A percentile compares a stretch with the other conserved stretches of the same genome.
Conservation (phyloP, 2,329 filamentous ascomycete species). For the Cytospora mali region DNA sequence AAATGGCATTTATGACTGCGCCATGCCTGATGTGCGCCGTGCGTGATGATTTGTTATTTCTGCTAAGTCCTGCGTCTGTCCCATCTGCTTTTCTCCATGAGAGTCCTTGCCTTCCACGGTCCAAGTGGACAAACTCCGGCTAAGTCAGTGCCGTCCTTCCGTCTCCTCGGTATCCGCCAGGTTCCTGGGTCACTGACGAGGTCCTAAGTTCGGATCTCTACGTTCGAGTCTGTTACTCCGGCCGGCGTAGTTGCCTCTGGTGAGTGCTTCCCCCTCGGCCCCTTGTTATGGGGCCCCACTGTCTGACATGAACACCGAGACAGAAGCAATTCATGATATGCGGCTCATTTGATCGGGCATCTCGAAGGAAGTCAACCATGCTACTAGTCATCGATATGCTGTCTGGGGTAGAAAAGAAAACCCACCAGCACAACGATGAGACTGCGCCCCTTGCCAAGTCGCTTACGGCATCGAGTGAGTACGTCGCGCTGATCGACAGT, state of each 20-base stretch:
- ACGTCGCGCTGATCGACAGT: background rate
- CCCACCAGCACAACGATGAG: background rate
- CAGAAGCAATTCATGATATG: background rate
- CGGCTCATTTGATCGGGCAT: no score
- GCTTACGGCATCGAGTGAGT: background rate
- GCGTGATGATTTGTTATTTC: background rate
- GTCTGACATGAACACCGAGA: background rate
- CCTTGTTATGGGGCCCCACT: background rate
- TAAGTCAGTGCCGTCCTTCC: no score
- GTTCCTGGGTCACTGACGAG: no score
- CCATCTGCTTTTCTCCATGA: background rate
- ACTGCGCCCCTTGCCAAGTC: no score
- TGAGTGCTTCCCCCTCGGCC: background rate
- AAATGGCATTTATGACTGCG: background rate
- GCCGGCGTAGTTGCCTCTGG: no score
- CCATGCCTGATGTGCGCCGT: background rate
- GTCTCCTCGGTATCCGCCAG: no score
- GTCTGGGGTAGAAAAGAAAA: no score
- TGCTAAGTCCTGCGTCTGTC: background rate
- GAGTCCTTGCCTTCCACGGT: background rate
- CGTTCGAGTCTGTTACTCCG: no score
- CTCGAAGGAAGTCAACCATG: no score
- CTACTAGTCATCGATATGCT: no score
- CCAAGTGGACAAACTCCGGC: background rate
- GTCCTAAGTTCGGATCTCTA: no score